Conservation (phyloP, 2,329 filamentous ascomycete species). For the Myriangium duriaei region DNA sequence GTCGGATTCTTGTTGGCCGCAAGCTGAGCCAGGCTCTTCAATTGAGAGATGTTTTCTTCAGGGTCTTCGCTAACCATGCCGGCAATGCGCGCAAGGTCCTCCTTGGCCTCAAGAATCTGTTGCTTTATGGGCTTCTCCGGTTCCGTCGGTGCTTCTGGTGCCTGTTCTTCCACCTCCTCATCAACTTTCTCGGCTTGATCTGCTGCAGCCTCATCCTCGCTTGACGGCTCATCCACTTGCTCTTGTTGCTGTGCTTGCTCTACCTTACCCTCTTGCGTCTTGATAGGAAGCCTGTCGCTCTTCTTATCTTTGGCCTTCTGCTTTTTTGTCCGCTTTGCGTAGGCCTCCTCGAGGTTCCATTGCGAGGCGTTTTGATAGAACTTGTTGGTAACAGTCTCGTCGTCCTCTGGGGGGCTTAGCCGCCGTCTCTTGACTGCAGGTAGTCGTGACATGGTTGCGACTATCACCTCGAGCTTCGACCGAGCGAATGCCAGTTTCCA, state of each 20-base stretch:
- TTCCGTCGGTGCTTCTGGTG: slow-evolving; percentile 32
- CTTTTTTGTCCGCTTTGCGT: slow-evolving; percentile 69
- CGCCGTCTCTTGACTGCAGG: slow-evolving; percentile 38
- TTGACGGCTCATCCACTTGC: slow-evolving; percentile 38
- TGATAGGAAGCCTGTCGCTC: slow-evolving; percentile 69
- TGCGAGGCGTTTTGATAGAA: slow-evolving; percentile 52
- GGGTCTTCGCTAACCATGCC: slow-evolving; percentile 77
- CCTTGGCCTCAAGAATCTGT: slow-evolving; percentile 77
- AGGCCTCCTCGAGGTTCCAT: slow-evolving; percentile 89
- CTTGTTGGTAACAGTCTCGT: slow-evolving; percentile 15
- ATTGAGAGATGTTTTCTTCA: slow-evolving; percentile 71
- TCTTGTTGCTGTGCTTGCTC: slow-evolving; percentile 41
- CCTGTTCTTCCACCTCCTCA: slow-evolving; percentile 37
- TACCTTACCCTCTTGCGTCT: slow-evolving; percentile 64
- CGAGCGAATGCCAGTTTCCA: no score
- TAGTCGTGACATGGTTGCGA: slow-evolving; percentile 35
- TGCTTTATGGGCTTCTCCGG: slow-evolving; percentile 57
- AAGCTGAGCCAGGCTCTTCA: slow-evolving; percentile 66
- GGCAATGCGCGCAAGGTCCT: slow-evolving; percentile 78
- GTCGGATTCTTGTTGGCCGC: slow-evolving; percentile 56
- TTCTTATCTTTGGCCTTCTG: slow-evolving; percentile 66
- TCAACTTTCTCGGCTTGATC: slow-evolving; percentile 41
- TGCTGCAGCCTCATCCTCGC: slow-evolving; percentile 23
- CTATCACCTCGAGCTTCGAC: no score
- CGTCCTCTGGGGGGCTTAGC: slow-evolving; percentile 32